Base-by-base conservation (phyloP, 257 asterid species). In the Solanum sparsipilum region DNA sequence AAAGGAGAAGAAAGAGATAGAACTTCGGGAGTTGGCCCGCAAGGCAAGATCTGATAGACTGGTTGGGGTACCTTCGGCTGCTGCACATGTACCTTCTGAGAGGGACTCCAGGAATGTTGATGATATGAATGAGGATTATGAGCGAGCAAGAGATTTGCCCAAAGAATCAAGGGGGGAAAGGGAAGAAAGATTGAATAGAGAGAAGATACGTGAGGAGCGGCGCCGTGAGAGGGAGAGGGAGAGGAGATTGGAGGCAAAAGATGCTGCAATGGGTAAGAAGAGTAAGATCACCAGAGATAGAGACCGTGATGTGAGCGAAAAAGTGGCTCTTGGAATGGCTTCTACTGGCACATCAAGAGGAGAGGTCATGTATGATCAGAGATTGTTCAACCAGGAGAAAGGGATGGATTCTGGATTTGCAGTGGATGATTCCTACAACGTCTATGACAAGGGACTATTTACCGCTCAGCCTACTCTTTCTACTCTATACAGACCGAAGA, bases 401-500 rank as follows among this genome's bases (percentile, higher is more conserved):
- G 98, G 98, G 56, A 95, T 94, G 98, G 98, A 94, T 89, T 96
- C 98, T 84, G 97, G 98, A 71, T 95, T 96, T 88, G 97, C 94
- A 58, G 91, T 91, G 12, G 99, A 95, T 63, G 98, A 95, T 88
- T 89, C 96, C 23, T 96, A 97, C 88, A 94, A 93, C 88, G 87
- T 97, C 31, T 97, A 95, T 27, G 98, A 96, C 88, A 97, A 95
- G 92, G 98, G 98, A 27, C 91, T 96, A 31, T 95, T 94, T 71
- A 93, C 93, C 25, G 90, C 96, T 39, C 98, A 95, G 88, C 91
- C 96, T 56, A 93, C 98, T 23, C 84, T 97, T 90, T 94, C 92
- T 44, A 95, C 98, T 34, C 91, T 97, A 9, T 97, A 97, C 90
- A 92, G 91, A 93, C 98, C 98, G 0, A 97, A 93, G 95, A 97